These are phyloP conservation scores for Aspergillus pseudotamarii DNA, from an alignment of 2,329 filamentous ascomycete genomes.

Conservation along the genomic window DNA sequence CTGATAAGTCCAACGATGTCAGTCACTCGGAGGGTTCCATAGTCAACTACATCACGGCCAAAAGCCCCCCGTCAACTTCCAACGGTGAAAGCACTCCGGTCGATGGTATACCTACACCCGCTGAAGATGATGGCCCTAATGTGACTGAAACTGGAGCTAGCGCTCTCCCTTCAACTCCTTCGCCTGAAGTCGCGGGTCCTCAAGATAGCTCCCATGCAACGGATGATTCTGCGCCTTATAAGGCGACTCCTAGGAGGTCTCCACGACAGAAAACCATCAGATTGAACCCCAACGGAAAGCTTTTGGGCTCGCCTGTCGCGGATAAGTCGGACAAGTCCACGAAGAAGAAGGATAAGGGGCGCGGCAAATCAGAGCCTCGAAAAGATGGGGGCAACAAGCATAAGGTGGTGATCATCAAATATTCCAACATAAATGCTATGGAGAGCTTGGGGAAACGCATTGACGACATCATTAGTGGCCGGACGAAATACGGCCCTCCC, in stretches of 20 bases:
- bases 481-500: constrained; percentile 30
- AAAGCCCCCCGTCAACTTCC: not conserved
- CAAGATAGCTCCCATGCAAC: too few relatives aligned
- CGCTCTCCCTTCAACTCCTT: not conserved
- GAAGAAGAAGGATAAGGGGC: constrained; percentile 29
- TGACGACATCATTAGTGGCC: constrained; percentile 59
- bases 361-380: constrained; percentile 37
- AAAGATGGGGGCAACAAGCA: constrained; percentile 34
- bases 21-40: constrained; percentile 5
- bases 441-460: constrained; percentile 62
- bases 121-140: not conserved
- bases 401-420: constrained; percentile 60
- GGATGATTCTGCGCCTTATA: not conserved
- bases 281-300: constrained; percentile 47
- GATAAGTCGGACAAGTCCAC: constrained; percentile 22
- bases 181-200: not conserved
- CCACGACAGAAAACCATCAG: constrained; percentile 57
- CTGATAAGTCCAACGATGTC: constrained; percentile 17
- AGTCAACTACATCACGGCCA: not conserved
- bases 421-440: constrained; percentile 56
- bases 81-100: not conserved
- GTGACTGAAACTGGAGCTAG: not conserved
- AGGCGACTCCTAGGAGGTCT: constrained; percentile 36
- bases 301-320: constrained; percentile 41
- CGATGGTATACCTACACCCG: not conserved